phyloP scores from a whole-genome alignment of 2,329 filamentous ascomycete species.

The Fusarium sp. region DNA sequence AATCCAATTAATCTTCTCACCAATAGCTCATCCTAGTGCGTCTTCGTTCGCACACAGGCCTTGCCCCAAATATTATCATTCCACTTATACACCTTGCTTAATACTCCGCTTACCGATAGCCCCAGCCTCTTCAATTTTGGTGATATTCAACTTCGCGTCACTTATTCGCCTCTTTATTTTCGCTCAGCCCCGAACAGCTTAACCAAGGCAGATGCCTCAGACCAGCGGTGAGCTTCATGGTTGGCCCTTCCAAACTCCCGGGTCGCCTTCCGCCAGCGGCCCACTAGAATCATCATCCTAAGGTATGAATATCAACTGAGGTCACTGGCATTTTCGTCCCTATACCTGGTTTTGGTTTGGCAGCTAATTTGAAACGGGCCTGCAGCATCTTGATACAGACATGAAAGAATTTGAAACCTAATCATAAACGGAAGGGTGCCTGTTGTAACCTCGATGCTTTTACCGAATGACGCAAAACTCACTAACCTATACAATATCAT shows the following conservation, averaged over 20 bases:
- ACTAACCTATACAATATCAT: background rate
- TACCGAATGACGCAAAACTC: background rate
- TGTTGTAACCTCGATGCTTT: background rate
- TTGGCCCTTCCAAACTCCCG: background rate
- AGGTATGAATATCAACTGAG: background rate
- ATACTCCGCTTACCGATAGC: constrained; percentile 10
- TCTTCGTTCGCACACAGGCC: background rate
- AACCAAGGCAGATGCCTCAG: constrained; percentile 8
- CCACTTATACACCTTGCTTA: constrained; percentile 26
- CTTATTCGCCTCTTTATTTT: constrained; percentile 1
- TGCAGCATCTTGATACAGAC: background rate
- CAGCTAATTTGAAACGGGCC: background rate
- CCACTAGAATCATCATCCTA: background rate
- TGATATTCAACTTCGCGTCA: constrained; percentile 21
- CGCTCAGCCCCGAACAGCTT: constrained; percentile 13
- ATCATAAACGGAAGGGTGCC: background rate
- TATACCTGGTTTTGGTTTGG: too few relatives aligned
- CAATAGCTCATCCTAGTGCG: background rate
- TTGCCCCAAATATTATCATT: background rate
- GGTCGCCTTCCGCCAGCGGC: background rate
- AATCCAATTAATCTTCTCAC: constrained; percentile 13
- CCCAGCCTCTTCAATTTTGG: constrained; percentile 30
- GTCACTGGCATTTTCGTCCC: background rate
- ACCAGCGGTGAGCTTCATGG: constrained; percentile 30
- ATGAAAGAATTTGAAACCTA: background rate